These are phyloP conservation scores for Brassica rapa DNA, from an alignment of 345 rosid genomes.

Conservation along the genomic window DNA sequence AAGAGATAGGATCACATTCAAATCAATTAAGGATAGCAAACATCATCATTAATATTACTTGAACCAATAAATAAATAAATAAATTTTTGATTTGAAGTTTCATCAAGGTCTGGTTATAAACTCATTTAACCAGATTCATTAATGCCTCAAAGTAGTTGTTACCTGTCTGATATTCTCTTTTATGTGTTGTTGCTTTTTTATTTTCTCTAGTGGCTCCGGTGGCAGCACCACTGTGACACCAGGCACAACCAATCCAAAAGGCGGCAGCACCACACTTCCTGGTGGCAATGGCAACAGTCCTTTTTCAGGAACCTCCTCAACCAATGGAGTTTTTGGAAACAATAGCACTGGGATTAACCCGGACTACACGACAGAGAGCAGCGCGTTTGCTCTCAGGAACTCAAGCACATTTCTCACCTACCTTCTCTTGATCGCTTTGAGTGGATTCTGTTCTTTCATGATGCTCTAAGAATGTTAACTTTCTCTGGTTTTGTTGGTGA, in stretches of 20 bases:
- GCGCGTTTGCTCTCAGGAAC: conserved; percentile 31
- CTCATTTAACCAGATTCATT: background rate
- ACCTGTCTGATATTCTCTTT: conserved; percentile 13
- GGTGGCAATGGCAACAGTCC: conserved; percentile 36
- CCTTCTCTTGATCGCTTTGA: conserved; percentile 24
- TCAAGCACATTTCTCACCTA: conserved; percentile 19
- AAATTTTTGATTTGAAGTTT: too few relatives aligned
- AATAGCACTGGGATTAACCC: conserved; percentile 40
- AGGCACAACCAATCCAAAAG: conserved; percentile 36
- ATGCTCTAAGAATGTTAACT: conserved; percentile 26
- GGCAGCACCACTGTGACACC: conserved; percentile 36
- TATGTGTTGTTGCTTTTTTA: background rate
- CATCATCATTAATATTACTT: conserved; percentile 5
- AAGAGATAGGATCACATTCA: conserved; percentile 20
- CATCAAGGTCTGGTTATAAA: too few relatives aligned
- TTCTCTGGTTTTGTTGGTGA: conserved; percentile 24
- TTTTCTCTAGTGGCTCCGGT: conserved; percentile 19
- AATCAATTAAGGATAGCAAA: conserved; percentile 14
- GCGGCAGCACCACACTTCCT: conserved; percentile 32
- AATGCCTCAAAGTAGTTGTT: conserved; percentile 4
- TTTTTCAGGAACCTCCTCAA: conserved; percentile 32
- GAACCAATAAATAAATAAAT: too few relatives aligned
- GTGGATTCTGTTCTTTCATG: conserved; percentile 16
- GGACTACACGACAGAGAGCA: conserved; percentile 34
- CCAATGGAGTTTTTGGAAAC: conserved; percentile 39